Evolutionary conservation across 2,329 filamentous ascomycete species (phyloP).

Genomic region (Penicillium sp.): DNA sequence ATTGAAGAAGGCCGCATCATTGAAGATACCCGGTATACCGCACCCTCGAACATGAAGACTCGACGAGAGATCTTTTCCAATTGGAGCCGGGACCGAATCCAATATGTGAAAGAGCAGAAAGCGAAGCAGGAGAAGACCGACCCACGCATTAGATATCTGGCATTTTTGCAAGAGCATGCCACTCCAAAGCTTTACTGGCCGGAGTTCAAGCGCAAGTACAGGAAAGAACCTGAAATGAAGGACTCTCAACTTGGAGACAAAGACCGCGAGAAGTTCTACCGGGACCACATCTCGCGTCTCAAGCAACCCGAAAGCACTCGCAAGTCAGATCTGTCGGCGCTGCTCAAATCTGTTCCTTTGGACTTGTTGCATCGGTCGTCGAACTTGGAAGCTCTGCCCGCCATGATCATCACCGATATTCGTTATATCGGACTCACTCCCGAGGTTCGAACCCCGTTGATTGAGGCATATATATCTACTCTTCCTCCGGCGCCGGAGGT

Average conservation of each 20-base stretch:
- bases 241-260: constrained; percentile 47
- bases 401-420: constrained; percentile 45
- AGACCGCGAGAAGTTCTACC: constrained; percentile 51
- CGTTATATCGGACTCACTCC: constrained; percentile 45
- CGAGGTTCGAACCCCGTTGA: constrained; percentile 42
- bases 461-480: constrained; percentile 47
- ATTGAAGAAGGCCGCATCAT: constrained; percentile 79
- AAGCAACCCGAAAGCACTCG: constrained; percentile 48
- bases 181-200: constrained; percentile 95
- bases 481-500: constrained; percentile 41
- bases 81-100: constrained; percentile 79
- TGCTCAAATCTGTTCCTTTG: constrained; percentile 47
- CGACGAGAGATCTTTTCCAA: constrained; percentile 79
- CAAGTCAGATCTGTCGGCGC: constrained; percentile 47
- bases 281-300: constrained; percentile 48
- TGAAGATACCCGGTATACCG: constrained; percentile 83
- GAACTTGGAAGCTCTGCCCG: constrained; percentile 41
- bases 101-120: constrained; percentile 67
- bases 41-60: constrained; percentile 74
- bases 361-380: constrained; percentile 43
- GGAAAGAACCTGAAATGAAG: constrained; percentile 73
- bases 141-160: constrained; percentile 77
- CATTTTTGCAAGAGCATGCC: constrained; percentile 76
- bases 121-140: constrained; percentile 77
- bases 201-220: constrained; percentile 90